Evolutionary conservation across 1,284 basidiomycete genomes (phyloP).

Genomic region (Cutaneotrichosporon sp.): DNA sequence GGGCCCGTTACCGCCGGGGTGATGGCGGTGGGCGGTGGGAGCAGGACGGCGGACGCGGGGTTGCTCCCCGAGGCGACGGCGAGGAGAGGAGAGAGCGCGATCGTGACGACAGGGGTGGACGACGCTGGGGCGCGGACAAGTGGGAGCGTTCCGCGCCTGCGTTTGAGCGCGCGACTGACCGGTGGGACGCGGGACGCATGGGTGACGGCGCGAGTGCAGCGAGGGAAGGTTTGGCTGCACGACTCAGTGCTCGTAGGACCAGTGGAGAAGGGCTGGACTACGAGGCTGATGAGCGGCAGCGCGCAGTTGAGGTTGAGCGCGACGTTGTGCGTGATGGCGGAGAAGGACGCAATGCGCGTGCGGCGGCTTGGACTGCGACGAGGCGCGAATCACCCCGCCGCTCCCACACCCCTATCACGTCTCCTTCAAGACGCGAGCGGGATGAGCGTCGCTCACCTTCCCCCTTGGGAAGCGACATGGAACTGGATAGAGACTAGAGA

Average conservation of each 20-base stretch:
- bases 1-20: slow-evolving; percentile 20
- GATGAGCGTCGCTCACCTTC: background rate
- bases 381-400: slow-evolving; percentile 4
- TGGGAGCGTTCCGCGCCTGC: slow-evolving; percentile 7
- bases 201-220: slow-evolving; percentile 20
- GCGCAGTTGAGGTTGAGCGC: slow-evolving; percentile 12
- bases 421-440: background rate
- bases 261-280: slow-evolving; percentile 9
- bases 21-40: slow-evolving; percentile 25
- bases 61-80: background rate
- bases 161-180: slow-evolving; percentile 32
- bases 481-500: background rate
- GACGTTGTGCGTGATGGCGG: slow-evolving; percentile 15
- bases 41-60: slow-evolving; percentile 13
- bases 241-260: slow-evolving; percentile 3
- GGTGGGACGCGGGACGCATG: slow-evolving; percentile 30
- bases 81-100: background rate
- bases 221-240: slow-evolving; percentile 21
- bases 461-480: slow-evolving; percentile 21
- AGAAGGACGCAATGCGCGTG: slow-evolving; percentile 14
- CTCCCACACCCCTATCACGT: no score
- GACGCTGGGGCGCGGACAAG: slow-evolving; percentile 13
- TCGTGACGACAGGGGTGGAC: background rate
- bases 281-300: slow-evolving; percentile 41
- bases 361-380: slow-evolving; percentile 9